Evolutionary conservation across 2,329 filamentous ascomycete species (phyloP).

Genomic region (Chaetoscypha palmicola): DNA sequence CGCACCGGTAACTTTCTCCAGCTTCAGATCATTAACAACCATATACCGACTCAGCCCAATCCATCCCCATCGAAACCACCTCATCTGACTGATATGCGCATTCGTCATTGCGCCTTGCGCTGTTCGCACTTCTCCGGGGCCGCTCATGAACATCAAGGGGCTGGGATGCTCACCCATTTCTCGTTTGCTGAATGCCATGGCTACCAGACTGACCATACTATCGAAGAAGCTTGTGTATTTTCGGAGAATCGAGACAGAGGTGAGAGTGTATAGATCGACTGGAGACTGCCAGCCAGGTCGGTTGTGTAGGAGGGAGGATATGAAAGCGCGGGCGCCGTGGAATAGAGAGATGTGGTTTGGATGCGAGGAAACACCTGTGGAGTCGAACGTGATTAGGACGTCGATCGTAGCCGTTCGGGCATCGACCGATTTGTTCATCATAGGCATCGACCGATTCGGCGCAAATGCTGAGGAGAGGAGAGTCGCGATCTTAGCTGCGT

Average conservation of each 20-base stretch:
- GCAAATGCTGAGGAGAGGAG: slow-evolving; percentile 70
- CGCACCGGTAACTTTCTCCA: slow-evolving; percentile 39
- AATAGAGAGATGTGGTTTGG: slow-evolving; percentile 91
- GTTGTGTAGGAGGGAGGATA: slow-evolving; percentile 57
- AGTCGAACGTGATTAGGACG: slow-evolving; percentile 81
- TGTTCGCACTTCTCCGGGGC: slow-evolving; percentile 52
- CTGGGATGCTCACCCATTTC: slow-evolving; percentile 43
- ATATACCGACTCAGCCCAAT: slow-evolving; percentile 89
- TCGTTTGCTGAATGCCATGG: slow-evolving; percentile 40
- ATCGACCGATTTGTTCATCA: slow-evolving; percentile 27
- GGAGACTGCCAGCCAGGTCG: slow-evolving; percentile 61
- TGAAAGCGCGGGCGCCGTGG: slow-evolving; percentile 69
- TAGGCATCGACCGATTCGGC: slow-evolving; percentile 46
- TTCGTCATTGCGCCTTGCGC: slow-evolving; percentile 83
- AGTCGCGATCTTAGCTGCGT: slow-evolving; percentile 58
- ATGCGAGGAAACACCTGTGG: slow-evolving; percentile 73
- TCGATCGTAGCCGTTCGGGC: slow-evolving; percentile 39
- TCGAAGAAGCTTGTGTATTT: slow-evolving; percentile 82
- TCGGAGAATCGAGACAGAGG: slow-evolving; percentile 61
- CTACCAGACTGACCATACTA: slow-evolving; percentile 59
- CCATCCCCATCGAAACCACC: slow-evolving; percentile 97
- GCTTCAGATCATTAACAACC: slow-evolving; percentile 81
- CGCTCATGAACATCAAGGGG: slow-evolving; percentile 65
- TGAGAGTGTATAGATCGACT: slow-evolving; percentile 80
- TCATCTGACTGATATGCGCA: slow-evolving; percentile 93